These are phyloP conservation scores for Fonsecaea erecta DNA, from an alignment of 2,329 filamentous ascomycete genomes.

Conservation along the genomic window DNA sequence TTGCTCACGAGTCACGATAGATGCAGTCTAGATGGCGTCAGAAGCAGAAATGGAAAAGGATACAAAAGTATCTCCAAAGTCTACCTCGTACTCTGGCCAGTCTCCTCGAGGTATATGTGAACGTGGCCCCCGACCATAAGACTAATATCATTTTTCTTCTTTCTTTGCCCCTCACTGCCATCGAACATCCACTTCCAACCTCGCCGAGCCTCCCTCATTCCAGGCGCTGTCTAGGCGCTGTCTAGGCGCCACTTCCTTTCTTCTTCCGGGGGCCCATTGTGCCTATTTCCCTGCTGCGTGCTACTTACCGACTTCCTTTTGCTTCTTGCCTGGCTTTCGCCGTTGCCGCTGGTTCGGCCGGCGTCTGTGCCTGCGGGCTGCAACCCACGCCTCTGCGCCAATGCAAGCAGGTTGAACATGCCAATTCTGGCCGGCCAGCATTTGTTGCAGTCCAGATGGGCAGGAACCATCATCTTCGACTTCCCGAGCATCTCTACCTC, in stretches of 20 bases:
- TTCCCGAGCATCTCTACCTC: constrained; percentile 37
- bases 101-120: constrained; percentile 7
- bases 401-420: constrained; percentile 22
- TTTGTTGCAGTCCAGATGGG: constrained; percentile 29
- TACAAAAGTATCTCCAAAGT: constrained; percentile 10
- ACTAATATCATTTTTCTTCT: constrained; percentile 1
- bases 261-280: not conserved
- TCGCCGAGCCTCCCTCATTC: not conserved
- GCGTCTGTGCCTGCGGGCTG: constrained; percentile 1
- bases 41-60: constrained; percentile 4
- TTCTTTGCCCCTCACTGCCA: constrained; percentile 3
- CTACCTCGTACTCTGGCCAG: not conserved
- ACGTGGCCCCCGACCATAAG: not conserved
- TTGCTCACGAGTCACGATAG: constrained; percentile 6
- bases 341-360: constrained; percentile 14
- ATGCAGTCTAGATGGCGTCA: constrained; percentile 9
- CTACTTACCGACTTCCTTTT: not conserved
- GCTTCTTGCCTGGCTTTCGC: not conserved
- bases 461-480: constrained; percentile 36
- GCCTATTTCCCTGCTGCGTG: not conserved
- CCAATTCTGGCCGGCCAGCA: constrained; percentile 22
- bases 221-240: not conserved
- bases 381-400: constrained; percentile 7
- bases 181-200: not conserved
- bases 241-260: constrained; percentile 6